These are phyloP conservation scores for Scheffersomyces cryptocercus DNA, from an alignment of 1,139 yeast species.

Conservation along the genomic window DNA sequence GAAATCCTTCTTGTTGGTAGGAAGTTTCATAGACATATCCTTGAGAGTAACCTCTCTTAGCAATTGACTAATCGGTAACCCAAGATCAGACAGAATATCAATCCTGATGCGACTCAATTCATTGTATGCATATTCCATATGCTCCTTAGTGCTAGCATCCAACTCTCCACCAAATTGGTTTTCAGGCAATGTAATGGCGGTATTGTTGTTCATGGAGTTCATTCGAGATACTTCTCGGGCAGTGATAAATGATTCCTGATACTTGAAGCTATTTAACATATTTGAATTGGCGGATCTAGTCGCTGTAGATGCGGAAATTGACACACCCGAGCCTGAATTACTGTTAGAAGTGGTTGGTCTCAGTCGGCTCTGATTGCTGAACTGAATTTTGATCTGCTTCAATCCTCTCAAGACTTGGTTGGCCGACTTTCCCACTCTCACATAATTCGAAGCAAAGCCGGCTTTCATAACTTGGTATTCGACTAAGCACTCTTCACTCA, in stretches of 20 bases:
- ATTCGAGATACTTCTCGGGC: slow-evolving; percentile 22
- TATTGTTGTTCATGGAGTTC: slow-evolving; percentile 10
- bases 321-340: not conserved
- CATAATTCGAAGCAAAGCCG: slow-evolving; percentile 83
- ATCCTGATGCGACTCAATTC: slow-evolving; percentile 48
- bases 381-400: slow-evolving; percentile 41
- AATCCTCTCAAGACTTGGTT: slow-evolving; percentile 43
- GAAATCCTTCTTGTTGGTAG: slow-evolving; percentile 55
- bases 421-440: slow-evolving; percentile 59
- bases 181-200: slow-evolving; percentile 19
- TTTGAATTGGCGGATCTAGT: slow-evolving; percentile 7
- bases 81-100: slow-evolving; percentile 43
- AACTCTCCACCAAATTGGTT: slow-evolving; percentile 11
- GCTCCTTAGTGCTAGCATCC: slow-evolving; percentile 19
- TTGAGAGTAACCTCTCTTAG: slow-evolving; percentile 51
- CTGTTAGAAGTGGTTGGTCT: slow-evolving; percentile 1
- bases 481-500: slow-evolving; percentile 64
- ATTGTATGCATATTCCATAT: slow-evolving; percentile 39
- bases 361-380: slow-evolving; percentile 17
- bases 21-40: slow-evolving; percentile 57
- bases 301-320: not conserved
- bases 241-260: slow-evolving; percentile 29
- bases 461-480: slow-evolving; percentile 75
- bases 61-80: slow-evolving; percentile 41
- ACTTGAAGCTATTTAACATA: slow-evolving; percentile 13